These are phyloP conservation scores for Hypoxylon sp. DNA, from an alignment of 2,329 filamentous ascomycete species.

Conservation along the genomic window DNA sequence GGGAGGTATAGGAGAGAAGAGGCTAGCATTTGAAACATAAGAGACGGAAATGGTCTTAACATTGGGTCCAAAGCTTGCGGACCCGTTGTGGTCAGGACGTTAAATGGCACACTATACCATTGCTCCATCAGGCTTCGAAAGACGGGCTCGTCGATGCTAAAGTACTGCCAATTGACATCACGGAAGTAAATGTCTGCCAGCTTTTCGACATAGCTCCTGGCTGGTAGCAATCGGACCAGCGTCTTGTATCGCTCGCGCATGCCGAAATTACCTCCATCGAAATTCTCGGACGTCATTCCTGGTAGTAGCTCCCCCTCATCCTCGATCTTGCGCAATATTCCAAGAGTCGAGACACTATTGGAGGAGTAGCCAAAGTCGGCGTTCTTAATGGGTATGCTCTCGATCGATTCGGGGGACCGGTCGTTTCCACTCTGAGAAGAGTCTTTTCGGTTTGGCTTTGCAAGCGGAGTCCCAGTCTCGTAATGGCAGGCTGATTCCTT, in stretches of 20 bases:
- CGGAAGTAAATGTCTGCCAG: conserved; percentile 67
- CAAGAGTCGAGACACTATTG: conserved; percentile 63
- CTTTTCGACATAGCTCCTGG: conserved; percentile 66
- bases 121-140: conserved; percentile 65
- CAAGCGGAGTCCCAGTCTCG: conserved; percentile 64
- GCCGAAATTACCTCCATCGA: conserved; percentile 56
- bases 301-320: conserved; percentile 55
- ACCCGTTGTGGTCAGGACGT: conserved; percentile 62
- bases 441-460: conserved; percentile 54
- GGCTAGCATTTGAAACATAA: conserved; percentile 71
- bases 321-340: conserved; percentile 68
- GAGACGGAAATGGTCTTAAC: conserved; percentile 68
- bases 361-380: conserved; percentile 68
- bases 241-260: conserved; percentile 70
- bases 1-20: conserved; percentile 67
- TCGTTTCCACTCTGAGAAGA: conserved; percentile 43
- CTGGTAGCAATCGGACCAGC: conserved; percentile 69
- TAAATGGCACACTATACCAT: conserved; percentile 69
- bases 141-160: conserved; percentile 65
- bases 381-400: conserved; percentile 58
- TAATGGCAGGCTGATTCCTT: conserved; percentile 70
- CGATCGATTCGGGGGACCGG: conserved; percentile 44
- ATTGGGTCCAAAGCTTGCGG: conserved; percentile 65
- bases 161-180: conserved; percentile 73
- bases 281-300: conserved; percentile 51